Percentiles rank a stretch among this genome's conserved stretches.
Evolutionary conservation across 108 stramenopile species (phyloP).

Genomic region (Nitzschia sp.): DNA sequence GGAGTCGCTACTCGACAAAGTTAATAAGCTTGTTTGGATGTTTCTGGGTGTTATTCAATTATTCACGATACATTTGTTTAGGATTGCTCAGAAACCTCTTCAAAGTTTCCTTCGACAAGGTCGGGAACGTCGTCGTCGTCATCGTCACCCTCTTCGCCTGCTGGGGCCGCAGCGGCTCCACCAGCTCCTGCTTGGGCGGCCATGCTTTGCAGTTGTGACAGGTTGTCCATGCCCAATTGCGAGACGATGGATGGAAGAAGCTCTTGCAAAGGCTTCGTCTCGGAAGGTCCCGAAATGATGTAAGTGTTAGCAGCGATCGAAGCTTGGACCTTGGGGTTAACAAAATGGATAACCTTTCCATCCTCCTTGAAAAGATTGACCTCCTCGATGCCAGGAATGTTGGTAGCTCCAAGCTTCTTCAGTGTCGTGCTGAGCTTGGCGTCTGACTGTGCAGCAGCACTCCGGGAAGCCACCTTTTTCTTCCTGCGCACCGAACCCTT

Average conservation of each 20-base stretch:
- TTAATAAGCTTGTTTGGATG: not conserved
- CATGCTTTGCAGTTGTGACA: constrained; percentile 78
- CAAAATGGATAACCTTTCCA: constrained; percentile 96
- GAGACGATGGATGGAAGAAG: constrained; percentile 94
- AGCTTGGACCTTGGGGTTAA: constrained; percentile 95
- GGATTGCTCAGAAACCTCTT: constrained; percentile 81
- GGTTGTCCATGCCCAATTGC: constrained; percentile 95
- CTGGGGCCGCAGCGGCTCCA: constrained; percentile 45
- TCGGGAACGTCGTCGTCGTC: constrained; percentile 95
- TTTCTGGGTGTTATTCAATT: not conserved
- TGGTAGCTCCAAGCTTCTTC: constrained; percentile 97
- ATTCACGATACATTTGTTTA: constrained; percentile 11
- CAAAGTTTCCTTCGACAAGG: constrained; percentile 96
- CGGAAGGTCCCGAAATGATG: constrained; percentile 91
- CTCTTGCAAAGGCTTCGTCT: constrained; percentile 93
- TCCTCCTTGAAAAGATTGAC: constrained; percentile 99
- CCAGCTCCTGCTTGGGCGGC: constrained; percentile 64
- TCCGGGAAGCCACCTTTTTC: constrained; percentile 89
- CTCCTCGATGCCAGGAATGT: constrained; percentile 98
- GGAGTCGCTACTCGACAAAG: too few relatives aligned
- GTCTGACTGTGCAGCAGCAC: constrained; percentile 90
- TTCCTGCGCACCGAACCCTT: constrained; percentile 92
- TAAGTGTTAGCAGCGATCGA: constrained; percentile 96
- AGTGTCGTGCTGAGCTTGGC: constrained; percentile 90
- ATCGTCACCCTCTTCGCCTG: constrained; percentile 74